Percentiles rank a stretch among this genome's conserved stretches.
Evolutionary conservation across 257 asterid species (phyloP).

Genomic region (Solanum chiquidenum): DNA sequence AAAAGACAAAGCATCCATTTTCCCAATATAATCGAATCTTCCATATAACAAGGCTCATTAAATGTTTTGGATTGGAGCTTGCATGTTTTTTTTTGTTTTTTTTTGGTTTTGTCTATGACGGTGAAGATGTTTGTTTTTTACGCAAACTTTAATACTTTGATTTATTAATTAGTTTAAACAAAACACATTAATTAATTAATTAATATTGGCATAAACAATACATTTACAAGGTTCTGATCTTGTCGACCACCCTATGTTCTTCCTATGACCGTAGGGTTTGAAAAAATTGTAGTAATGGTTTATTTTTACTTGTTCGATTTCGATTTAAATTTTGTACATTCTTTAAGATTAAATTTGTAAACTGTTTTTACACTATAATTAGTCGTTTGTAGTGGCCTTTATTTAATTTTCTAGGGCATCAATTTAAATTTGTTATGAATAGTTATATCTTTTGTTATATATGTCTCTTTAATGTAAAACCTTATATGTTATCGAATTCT

Average conservation of each 20-base stretch:
- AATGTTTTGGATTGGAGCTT: conserved; percentile 64
- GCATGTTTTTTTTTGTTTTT: conserved; percentile 44
- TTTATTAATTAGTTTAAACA: conserved; percentile 25
- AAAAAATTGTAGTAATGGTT: conserved; percentile 8
- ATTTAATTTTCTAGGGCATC: too few species aligned
- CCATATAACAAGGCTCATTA: conserved; percentile 81
- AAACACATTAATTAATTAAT: conserved; percentile 12
- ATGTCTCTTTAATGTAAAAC: too few species aligned
- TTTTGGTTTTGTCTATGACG: conserved; percentile 60
- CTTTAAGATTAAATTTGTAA: too few species aligned
- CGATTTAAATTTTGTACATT: too few species aligned
- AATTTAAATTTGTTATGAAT: too few species aligned
- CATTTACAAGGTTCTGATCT: conserved; percentile 67
- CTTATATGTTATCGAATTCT: too few species aligned
- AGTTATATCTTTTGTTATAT: too few species aligned
- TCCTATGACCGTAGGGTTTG: conserved; percentile 35
- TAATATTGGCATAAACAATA: conserved; percentile 33
- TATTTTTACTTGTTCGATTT: too few species aligned
- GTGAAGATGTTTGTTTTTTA: conserved; percentile 95
- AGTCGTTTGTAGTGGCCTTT: too few species aligned
- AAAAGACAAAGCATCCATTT: conserved; percentile 35
- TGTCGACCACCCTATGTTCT: conserved; percentile 35
- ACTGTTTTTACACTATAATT: too few species aligned
- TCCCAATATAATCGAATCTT: conserved; percentile 81
- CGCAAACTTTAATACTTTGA: conserved; percentile 11